Evolutionary conservation across 2,329 filamentous ascomycete species (phyloP).

Genomic region (Paraconiothyrium sp.): DNA sequence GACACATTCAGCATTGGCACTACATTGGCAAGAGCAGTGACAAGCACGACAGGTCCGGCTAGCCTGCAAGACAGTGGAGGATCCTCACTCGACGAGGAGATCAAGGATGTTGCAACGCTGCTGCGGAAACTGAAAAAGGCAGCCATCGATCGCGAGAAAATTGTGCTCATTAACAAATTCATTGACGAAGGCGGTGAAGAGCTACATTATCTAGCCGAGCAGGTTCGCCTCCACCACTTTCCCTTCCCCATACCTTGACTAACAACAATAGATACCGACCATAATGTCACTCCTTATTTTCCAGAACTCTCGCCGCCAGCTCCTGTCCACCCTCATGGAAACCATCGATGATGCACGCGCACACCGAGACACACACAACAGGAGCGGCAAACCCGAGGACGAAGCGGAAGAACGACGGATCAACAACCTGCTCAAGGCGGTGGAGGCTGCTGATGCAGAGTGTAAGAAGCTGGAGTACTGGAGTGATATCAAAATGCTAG

Average conservation of each 20-base stretch:
- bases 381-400: constrained; percentile 54
- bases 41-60: constrained; percentile 48
- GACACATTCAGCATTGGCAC: constrained; percentile 51
- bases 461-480: constrained; percentile 86
- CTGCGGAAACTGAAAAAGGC: constrained; percentile 73
- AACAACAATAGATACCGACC: constrained; percentile 38
- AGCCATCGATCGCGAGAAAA: constrained; percentile 89
- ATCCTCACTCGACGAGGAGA: constrained; percentile 61
- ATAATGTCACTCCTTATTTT: constrained; percentile 80
- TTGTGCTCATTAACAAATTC: constrained; percentile 83
- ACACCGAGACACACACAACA: constrained; percentile 59
- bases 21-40: constrained; percentile 41
- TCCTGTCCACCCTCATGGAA: constrained; percentile 74
- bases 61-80: constrained; percentile 31
- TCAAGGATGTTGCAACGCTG: constrained; percentile 73
- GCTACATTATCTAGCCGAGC: constrained; percentile 75
- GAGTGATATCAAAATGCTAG: constrained; percentile 70
- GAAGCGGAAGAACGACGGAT: constrained; percentile 63
- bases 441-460: constrained; percentile 80
- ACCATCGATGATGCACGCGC: constrained; percentile 63
- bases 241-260: constrained; percentile 16
- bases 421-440: constrained; percentile 76
- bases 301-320: constrained; percentile 81
- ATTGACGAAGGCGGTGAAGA: constrained; percentile 77
- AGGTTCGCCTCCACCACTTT: constrained; percentile 49